A percentile compares a stretch with the other conserved stretches of the same genome.
Evolutionary conservation across 2,329 filamentous ascomycete genomes (phyloP).

Genomic region (Penicillium griseofulvum): DNA sequence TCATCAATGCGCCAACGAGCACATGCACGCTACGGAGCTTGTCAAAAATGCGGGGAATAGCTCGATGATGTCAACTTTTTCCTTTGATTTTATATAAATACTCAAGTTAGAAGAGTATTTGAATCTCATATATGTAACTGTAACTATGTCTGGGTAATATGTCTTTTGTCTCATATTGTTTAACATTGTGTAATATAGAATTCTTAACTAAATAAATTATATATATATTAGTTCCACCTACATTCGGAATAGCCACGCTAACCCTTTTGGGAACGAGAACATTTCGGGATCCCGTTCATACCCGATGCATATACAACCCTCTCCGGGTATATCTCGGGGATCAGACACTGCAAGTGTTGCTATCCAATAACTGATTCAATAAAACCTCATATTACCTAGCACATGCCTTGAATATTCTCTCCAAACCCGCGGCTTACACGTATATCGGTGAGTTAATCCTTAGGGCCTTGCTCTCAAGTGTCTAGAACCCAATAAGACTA

Average conservation of each 20-base stretch:
- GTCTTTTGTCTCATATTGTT: background rate
- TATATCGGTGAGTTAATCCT: background rate
- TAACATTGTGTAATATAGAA: background rate
- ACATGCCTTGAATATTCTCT: background rate
- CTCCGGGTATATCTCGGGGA: background rate
- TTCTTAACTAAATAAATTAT: background rate
- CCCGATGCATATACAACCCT: background rate
- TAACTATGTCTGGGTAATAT: no score
- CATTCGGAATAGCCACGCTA: slow-evolving; percentile 21
- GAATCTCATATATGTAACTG: no score
- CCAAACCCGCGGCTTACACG: background rate
- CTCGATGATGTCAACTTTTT: background rate
- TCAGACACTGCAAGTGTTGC: background rate
- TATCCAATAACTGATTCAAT: background rate
- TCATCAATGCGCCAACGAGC: slow-evolving; percentile 1
- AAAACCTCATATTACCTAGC: background rate
- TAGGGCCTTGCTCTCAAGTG: background rate
- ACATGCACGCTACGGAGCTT: slow-evolving; percentile 7
- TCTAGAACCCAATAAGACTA: background rate
- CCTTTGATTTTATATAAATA: background rate
- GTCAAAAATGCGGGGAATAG: slow-evolving; percentile 11
- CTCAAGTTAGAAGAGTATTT: background rate
- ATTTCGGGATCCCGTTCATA: slow-evolving; percentile 12
- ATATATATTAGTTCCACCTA: slow-evolving; percentile 18
- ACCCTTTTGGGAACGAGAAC: slow-evolving; percentile 18